These are phyloP conservation scores for Hirschioporus abietinus DNA, from an alignment of 768 basidiomycete species.

Conservation along the genomic window DNA sequence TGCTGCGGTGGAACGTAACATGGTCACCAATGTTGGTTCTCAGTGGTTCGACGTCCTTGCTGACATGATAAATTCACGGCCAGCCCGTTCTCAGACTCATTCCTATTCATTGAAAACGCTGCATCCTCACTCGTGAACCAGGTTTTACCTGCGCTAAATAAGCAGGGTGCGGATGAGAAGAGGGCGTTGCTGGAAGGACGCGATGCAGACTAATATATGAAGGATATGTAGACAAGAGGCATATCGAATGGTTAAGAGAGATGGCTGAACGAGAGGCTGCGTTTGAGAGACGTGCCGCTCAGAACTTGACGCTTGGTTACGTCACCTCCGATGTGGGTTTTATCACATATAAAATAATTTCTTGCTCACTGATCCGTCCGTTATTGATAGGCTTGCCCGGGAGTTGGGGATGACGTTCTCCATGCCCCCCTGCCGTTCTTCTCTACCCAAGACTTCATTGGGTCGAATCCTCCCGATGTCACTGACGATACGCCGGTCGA, in stretches of 20 bases:
- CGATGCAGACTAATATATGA: slow-evolving; percentile 37
- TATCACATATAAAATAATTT: not conserved
- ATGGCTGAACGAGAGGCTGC: slow-evolving; percentile 39
- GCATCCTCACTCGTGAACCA: slow-evolving; percentile 43
- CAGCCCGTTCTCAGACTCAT: slow-evolving; percentile 62
- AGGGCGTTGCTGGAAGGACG: slow-evolving; percentile 26
- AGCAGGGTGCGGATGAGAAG: slow-evolving; percentile 33
- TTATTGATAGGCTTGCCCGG: slow-evolving; percentile 53
- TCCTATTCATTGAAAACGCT: slow-evolving; percentile 57
- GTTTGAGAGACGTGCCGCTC: slow-evolving; percentile 35
- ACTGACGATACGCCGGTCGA: slow-evolving; percentile 51
- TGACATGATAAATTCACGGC: slow-evolving; percentile 76
- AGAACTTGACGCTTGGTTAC: slow-evolving; percentile 64
- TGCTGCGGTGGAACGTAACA: slow-evolving; percentile 53
- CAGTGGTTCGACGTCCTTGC: slow-evolving; percentile 62
- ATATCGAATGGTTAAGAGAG: slow-evolving; percentile 51
- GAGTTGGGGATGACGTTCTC: slow-evolving; percentile 65
- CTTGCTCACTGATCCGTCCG: not conserved
- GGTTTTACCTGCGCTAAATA: slow-evolving; percentile 50
- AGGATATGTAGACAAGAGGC: slow-evolving; percentile 49
- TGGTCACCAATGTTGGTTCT: slow-evolving; percentile 59
- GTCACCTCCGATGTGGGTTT: slow-evolving; percentile 61
- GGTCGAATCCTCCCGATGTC: slow-evolving; percentile 47
- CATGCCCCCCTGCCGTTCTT: slow-evolving; percentile 60
- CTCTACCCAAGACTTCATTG: slow-evolving; percentile 51